Conservation (phyloP, 164 flowering plant species). For the Brasenia schreberi region DNA sequence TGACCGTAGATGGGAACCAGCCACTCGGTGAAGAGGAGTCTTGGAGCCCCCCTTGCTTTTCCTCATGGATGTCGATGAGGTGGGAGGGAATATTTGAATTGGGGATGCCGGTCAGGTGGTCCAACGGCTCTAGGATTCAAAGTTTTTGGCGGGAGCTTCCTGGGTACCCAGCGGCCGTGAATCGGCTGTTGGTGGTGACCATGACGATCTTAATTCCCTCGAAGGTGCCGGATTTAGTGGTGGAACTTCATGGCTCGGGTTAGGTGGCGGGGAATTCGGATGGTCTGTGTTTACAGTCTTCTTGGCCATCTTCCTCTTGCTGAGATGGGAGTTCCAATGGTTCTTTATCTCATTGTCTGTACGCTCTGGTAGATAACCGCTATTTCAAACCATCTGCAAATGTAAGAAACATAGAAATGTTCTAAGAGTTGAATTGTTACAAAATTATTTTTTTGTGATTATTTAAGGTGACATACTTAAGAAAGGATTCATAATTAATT, state of each 20-base stretch:
- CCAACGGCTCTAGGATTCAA: slow-evolving; percentile 13
- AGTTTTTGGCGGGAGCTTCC: slow-evolving; percentile 1
- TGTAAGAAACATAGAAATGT: too few species aligned
- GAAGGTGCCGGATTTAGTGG: not conserved
- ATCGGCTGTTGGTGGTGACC: not conserved
- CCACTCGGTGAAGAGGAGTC: slow-evolving; percentile 69
- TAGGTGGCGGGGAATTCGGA: not conserved
- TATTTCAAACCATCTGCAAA: slow-evolving; percentile 81
- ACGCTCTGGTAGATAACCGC: slow-evolving; percentile 79
- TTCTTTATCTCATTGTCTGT: slow-evolving; percentile 93
- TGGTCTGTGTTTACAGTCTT: not conserved
- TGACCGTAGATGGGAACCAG: slow-evolving; percentile 7
- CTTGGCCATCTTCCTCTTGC: slow-evolving; percentile 26
- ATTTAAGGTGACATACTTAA: too few species aligned
- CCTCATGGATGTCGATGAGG: slow-evolving; percentile 3
- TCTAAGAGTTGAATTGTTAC: too few species aligned
- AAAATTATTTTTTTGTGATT: too few species aligned
- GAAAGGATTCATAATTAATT: too few species aligned
- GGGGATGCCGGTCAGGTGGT: slow-evolving; percentile 8
- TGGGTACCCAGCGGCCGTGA: not conserved
- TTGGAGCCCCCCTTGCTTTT: slow-evolving; percentile 18
- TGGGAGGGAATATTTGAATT: slow-evolving; percentile 6
- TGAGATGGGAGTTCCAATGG: slow-evolving; percentile 76
- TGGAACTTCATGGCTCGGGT: not conserved
- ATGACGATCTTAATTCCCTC: not conserved